These are phyloP conservation scores for Pinus albicaulis DNA, from an alignment of 75 land plant species.

Conservation along the genomic window DNA sequence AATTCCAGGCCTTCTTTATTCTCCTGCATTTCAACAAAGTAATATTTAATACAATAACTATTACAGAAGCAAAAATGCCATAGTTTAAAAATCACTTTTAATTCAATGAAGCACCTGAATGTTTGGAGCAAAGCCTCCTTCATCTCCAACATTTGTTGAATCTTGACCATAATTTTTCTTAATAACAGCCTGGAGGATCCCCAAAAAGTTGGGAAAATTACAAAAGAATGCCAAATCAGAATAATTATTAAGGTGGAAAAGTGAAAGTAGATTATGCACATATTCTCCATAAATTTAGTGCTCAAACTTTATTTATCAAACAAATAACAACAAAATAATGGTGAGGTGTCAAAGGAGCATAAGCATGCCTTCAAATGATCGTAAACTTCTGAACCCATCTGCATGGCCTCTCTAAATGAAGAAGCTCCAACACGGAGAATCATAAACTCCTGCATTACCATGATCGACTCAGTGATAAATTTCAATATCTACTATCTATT, in stretches of 20 bases:
- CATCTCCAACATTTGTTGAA: conserved; percentile 99
- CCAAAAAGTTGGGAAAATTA: background rate
- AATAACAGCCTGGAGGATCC: conserved; percentile 66
- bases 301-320: background rate
- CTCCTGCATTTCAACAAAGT: conserved; percentile 46
- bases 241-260: background rate
- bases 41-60: background rate
- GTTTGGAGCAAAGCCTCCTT: conserved; percentile 99
- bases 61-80: background rate
- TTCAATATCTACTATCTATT: too few species aligned
- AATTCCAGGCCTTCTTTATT: conserved; percentile 96
- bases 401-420: conserved; percentile 97
- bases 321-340: background rate
- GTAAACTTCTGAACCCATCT: conserved; percentile 96
- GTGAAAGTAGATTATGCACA: background rate
- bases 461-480: background rate
- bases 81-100: background rate
- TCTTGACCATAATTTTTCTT: conserved; percentile 99
- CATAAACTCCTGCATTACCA: conserved; percentile 91
- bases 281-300: background rate
- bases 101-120: conserved; percentile 63
- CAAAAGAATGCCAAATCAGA: background rate
- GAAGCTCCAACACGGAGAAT: conserved; percentile 94
- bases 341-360: background rate
- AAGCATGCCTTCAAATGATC: conserved; percentile 68